Base-by-base conservation (phyloP, 2,329 filamentous ascomycete genomes). In the Pseudogymnoascus sp. region DNA sequence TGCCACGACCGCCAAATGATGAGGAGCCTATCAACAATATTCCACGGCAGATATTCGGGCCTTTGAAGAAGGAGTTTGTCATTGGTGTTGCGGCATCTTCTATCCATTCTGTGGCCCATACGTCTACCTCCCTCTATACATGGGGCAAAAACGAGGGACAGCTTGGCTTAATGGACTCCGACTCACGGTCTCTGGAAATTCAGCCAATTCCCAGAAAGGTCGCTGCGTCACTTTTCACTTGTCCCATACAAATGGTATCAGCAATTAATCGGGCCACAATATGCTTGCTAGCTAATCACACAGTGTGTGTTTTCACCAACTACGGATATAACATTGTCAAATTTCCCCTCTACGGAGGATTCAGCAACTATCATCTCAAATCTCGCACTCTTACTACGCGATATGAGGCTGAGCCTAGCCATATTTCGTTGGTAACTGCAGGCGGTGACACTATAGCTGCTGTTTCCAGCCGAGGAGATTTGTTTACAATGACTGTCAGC, bases 81-180 rank as follows among this genome's bases (percentile, higher is more conserved):
- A 75, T 90, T 21, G 94, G 94, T 0, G 84, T 92, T 63, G 92
- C 94, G 1, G 93, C 94, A 5, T 97, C 94, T 1, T 82, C 90
- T 0, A 86, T 96, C 40, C 94, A 99, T 75, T 97, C 94, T 0
- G 92, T 95, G 2, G 91, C 91, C 0, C 89, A 94, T 70, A 97
- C 91, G 0, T 81, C 83, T 1, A 84, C 85, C 0, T 90, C 91
- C 1, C 77, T 99, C 1, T 99, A 90, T 72, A 96, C 91, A 1
- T 99, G 96, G 81, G 94, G 94, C 21, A 95, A 94, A 70, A 99
- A 97, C 70, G 86, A 92, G 69, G 94, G 94, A 1, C 94, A 99
- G 73, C 82, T 99, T 56, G 94, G 92, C 4, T 82, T 99, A 62
- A 92, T 97, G 77, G 94, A 97, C 73, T 93, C 94, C 0, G 93